phyloP scores from a whole-genome alignment of 2,329 filamentous ascomycete genomes.

The Pestalotiopsis sp. region DNA sequence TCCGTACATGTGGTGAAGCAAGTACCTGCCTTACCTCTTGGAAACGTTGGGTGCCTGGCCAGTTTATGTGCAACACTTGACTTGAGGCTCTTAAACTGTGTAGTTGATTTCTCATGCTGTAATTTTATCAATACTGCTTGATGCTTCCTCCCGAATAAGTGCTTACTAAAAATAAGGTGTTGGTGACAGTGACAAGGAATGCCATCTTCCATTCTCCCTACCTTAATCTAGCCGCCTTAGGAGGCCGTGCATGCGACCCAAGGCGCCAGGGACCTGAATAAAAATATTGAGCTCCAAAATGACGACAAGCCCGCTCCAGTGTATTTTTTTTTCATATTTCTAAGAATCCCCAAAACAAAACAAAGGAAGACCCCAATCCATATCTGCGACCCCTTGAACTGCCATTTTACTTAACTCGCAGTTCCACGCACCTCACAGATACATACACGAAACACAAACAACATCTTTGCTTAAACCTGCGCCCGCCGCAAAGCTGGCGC shows the following conservation, averaged over 20 bases:
- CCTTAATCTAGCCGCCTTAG: neutral
- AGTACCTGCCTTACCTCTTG: too few species aligned
- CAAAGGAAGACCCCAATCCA: too few species aligned
- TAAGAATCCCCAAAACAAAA: neutral
- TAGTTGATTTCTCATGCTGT: too few species aligned
- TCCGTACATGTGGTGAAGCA: too few species aligned
- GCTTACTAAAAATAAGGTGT: too few species aligned
- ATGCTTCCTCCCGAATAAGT: too few species aligned
- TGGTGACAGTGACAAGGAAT: too few species aligned
- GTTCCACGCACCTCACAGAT: neutral
- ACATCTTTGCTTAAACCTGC: neutral
- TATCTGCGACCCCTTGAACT: neutral
- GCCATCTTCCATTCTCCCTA: too few species aligned
- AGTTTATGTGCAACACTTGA: too few species aligned
- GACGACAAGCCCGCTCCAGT: slow-evolving; percentile 18
- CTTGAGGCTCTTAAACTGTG: too few species aligned
- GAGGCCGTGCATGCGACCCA: slow-evolving; percentile 5
- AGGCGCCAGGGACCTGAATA: neutral
- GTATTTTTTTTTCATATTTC: slow-evolving; percentile 22
- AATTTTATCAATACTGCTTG: too few species aligned
- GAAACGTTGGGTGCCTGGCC: too few species aligned
- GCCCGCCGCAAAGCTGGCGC: neutral
- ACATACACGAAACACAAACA: neutral
- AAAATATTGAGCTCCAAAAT: neutral
- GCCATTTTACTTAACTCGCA: neutral